A percentile compares a stretch with the other conserved stretches of the same genome.
phyloP scores from a whole-genome alignment of 805 yeast genomes.

The Blastobotrys robertii region DNA sequence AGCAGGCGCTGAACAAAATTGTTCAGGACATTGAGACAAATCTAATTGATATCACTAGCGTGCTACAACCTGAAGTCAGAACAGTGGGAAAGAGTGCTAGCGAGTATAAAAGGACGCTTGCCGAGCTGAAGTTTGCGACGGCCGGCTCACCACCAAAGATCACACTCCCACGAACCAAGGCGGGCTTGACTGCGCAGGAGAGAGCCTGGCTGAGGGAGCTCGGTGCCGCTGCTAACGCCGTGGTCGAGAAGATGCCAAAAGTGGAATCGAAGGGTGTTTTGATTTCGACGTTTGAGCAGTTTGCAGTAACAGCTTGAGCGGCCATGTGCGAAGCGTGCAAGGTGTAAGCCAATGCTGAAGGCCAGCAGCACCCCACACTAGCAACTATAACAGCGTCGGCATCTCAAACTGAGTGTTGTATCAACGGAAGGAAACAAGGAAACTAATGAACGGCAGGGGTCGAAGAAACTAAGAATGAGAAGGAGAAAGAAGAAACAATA shows the following conservation, averaged over 20 bases:
- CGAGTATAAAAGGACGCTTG: slow-evolving; percentile 11
- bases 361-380: too few relatives aligned
- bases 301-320: neutral
- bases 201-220: slow-evolving; percentile 11
- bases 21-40: slow-evolving; percentile 14
- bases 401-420: too few relatives aligned
- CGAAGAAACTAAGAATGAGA: too few relatives aligned
- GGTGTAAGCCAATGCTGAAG: too few relatives aligned
- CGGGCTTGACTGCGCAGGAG: slow-evolving; percentile 7
- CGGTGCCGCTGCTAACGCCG: slow-evolving; percentile 9
- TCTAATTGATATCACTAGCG: slow-evolving; percentile 15
- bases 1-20: slow-evolving; percentile 11
- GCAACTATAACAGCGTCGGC: too few relatives aligned
- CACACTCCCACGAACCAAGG: neutral
- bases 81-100: slow-evolving; percentile 10
- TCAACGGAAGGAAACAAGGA: too few relatives aligned
- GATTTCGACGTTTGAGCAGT: slow-evolving; percentile 8
- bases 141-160: neutral
- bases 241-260: slow-evolving; percentile 11
- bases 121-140: slow-evolving; percentile 3
- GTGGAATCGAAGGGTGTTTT: slow-evolving; percentile 10
- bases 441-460: too few relatives aligned
- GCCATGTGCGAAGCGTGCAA: neutral
- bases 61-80: slow-evolving; percentile 13
- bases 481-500: too few relatives aligned